Base-by-base conservation (phyloP, 805 yeast genomes). In the Ogataea henricii region DNA sequence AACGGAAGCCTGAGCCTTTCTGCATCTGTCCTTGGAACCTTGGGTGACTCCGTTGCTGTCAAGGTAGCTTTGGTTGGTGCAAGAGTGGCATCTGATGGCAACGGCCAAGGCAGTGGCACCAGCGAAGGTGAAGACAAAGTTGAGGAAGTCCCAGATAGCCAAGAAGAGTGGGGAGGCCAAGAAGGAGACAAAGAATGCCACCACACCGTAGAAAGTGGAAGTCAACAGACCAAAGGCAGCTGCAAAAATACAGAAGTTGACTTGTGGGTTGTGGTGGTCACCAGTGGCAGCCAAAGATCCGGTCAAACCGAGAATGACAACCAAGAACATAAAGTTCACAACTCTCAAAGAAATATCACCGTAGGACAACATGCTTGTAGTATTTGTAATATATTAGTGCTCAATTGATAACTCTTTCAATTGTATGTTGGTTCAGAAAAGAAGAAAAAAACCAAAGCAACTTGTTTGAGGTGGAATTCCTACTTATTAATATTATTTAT, bases 51-150 rank as follows among this genome's bases (percentile, higher is more conserved):
- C 69, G 79, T 92, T 92, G 56, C 59, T 41, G 58, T 81, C 74
- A 57, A 90, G 51, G 77, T 88, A 90, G 47, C 35, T 49, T 53
- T 73, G 57, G 82, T 89, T 86, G 59, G 74, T 51, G 78, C 99
- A 92, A 34, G 96, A 85, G 78, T 90, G 97, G 55, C 77, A 78
- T 71, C 91, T 82, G 65, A 87, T 83, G 62, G 83, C 95, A 51
- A 89, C 96, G 45, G 98, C 98, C 65, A 94, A 76, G 45, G 96
- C 96, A 49, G 96, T 83, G 62, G 91, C 98, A 56, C 89, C 98
- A 42, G 98, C 83, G 69, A 94, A 89, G 48, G 96, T 83, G 83
- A 94, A 94, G 59, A 91, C 87, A 60, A 83, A 72, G 79, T 90
- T 90, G 71, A 94, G 76, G 74, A 89, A 85, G 77, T 94, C 99